These are phyloP conservation scores for Porphyridium purpureum DNA, from an alignment of 23 red algal species.

Conservation along the genomic window DNA sequence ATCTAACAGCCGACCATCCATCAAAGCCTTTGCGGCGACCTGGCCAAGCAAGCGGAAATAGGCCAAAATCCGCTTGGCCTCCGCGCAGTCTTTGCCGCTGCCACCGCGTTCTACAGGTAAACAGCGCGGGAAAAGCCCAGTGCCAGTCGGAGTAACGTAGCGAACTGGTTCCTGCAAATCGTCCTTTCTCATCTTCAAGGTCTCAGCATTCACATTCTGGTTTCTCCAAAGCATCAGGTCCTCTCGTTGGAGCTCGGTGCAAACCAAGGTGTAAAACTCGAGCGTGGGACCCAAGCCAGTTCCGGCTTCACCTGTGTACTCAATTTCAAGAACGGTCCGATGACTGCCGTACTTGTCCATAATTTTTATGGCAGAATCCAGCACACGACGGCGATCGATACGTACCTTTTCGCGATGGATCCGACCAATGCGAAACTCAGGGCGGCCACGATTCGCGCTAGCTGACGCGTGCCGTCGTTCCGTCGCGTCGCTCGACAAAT, in stretches of 20 bases:
- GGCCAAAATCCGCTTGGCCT: conserved; percentile 18
- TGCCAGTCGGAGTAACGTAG: too few species aligned
- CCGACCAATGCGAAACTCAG: conserved; percentile 51
- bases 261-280: conserved; percentile 92
- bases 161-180: too few species aligned
- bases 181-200: too few species aligned
- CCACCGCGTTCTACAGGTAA: conserved; percentile 3
- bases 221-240: conserved; percentile 64
- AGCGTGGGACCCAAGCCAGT: conserved; percentile 94
- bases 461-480: conserved; percentile 11
- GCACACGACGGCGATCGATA: conserved; percentile 50
- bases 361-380: conserved; percentile 66
- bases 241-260: conserved; percentile 69
- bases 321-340: conserved; percentile 69
- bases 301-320: conserved; percentile 89
- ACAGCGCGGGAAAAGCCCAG: too few species aligned
- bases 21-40: conserved; percentile 73
- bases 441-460: background rate
- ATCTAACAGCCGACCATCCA: conserved; percentile 89
- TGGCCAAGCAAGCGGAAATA: conserved; percentile 69
- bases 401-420: conserved; percentile 91
- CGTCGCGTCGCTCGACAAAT: conserved; percentile 33
- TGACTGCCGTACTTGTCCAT: conserved; percentile 77
- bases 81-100: background rate
- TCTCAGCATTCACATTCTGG: conserved; percentile 1